Base-by-base conservation (phyloP, 2,329 filamentous ascomycete species). In the Exophiala viscosa region DNA sequence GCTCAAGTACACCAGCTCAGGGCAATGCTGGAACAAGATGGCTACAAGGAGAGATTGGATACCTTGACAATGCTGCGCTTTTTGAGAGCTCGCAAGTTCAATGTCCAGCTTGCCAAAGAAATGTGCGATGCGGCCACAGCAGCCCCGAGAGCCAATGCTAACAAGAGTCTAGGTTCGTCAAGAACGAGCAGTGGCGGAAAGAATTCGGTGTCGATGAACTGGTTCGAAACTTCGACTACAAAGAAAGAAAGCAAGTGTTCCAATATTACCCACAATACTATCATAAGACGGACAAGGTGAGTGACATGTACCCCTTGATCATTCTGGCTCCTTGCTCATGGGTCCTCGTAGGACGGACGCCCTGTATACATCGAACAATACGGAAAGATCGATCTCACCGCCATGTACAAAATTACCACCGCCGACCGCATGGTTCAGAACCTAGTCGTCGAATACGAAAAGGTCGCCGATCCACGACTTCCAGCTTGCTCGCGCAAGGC, bases 231-330 rank as follows among this genome's bases (percentile, higher is more conserved):
- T 96, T 95, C 78, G 84, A 93, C 55, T 96, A 96, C 76, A 79
- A 80, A 59, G 91, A 96, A 80, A 93, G 92, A 73, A 69, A 81
- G 50, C 71, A 92, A 68, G 82, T 99, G 54, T 88, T 88, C 73
- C 78, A 92, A 73, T 96, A 88, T 79, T 99, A 99, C 76, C 90
- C 90, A 43, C 93, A 99, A 76, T 99, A 93, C 79, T 99, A 99
- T 78, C 93, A 99, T 82, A 96, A 96, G 61, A 76, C 72, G 1
- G 74, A 77, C 60, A 76, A 74, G 71, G 80, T 81, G 68, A 15
- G 67, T 58, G 41, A 44, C 36, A 36, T 42, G 45, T 14, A 11
- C 33, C 11, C 42, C 39, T 28, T 46, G 23, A 34, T n/a, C 5
- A 14, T 20, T 20, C 18, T 20, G 23, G 23, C 10, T 17, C 3